Base-by-base conservation (phyloP, 148 eudicot genomes). In the Dysphania ambrosioides region DNA sequence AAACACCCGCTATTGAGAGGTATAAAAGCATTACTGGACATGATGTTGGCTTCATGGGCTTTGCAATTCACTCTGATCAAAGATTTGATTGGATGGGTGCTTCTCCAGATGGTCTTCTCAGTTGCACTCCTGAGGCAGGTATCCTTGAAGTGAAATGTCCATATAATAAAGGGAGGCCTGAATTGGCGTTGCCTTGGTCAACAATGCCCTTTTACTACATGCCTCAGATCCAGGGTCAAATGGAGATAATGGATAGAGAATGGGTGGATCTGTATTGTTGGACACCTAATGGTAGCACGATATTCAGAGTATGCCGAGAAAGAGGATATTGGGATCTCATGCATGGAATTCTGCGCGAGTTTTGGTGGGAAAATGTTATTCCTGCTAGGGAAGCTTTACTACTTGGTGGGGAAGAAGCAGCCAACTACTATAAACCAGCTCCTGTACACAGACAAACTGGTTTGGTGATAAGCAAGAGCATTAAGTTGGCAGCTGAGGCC, bases 141-240 rank as follows among this genome's bases (percentile, higher is more conserved):
- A 89, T 93, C 80, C 81, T 93, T 15, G 98, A 93, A 79, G 98
- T 93, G 23, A 93, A 93, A 77, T 93, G 98, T 68, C 98, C 98
- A 6, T 93, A 66, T 70, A 86, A 83, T 63, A 86, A 86, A 70
- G 89, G 89, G 65, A 93, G 87, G 83, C 98, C 98, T 19, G 95
- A 86, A 72, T 57, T 66, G 75, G 97, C 80, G 40, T 70, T 89
- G 58, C 98, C 98, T 2, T 93, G 98, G 98, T 79, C 87, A 30
- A 78, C 78, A 66, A 78, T 91, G 90, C 98, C 98, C 1, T 93
- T 87, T 78, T 93, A 93, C 68, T 93, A 93, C 82, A 93, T 93
- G 98, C 98, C 98, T 72, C 98, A 93, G 44, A 86, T 93, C 59
- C 98, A 93, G 77, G 98, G 98, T 60, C 97, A 88, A 77, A 89